phyloP scores from a whole-genome alignment of 2,329 filamentous ascomycete genomes.

The Trichoderma breve region DNA sequence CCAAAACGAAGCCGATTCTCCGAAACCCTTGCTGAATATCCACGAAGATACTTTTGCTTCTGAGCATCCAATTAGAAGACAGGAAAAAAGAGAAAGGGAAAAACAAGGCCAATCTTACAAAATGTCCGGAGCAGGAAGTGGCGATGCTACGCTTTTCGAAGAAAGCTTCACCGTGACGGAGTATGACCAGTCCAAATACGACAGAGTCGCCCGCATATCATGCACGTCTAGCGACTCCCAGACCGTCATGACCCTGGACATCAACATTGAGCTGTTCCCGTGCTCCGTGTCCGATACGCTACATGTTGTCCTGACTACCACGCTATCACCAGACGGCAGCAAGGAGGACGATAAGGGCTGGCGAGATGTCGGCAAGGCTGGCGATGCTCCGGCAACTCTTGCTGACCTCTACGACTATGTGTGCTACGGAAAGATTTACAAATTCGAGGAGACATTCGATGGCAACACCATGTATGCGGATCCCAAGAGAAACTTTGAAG shows the following conservation, averaged over 20 bases:
- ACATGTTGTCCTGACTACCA: constrained; percentile 79
- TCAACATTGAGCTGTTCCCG: constrained; percentile 91
- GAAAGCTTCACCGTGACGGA: constrained; percentile 81
- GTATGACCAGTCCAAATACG: constrained; percentile 85
- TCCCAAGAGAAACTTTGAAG: neutral
- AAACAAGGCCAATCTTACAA: constrained; percentile 15
- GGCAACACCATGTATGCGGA: constrained; percentile 72
- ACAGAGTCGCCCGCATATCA: constrained; percentile 84
- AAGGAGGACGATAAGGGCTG: constrained; percentile 77
- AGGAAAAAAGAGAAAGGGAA: constrained; percentile 12
- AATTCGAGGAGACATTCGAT: constrained; percentile 76
- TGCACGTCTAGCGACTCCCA: constrained; percentile 72
- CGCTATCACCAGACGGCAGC: constrained; percentile 79
- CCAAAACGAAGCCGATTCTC: neutral
- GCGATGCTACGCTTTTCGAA: constrained; percentile 91
- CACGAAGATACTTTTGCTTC: neutral
- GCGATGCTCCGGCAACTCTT: constrained; percentile 56
- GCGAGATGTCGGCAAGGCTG: constrained; percentile 66
- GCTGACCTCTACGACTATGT: constrained; percentile 87
- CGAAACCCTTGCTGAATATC: neutral
- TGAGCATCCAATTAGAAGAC: neutral
- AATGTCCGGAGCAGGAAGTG: constrained; percentile 50
- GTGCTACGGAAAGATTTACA: constrained; percentile 84
- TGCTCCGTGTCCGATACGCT: constrained; percentile 71
- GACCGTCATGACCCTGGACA: constrained; percentile 79